Conservation (phyloP, 306 rosid genomes). For the Echinosophora koreensis region DNA sequence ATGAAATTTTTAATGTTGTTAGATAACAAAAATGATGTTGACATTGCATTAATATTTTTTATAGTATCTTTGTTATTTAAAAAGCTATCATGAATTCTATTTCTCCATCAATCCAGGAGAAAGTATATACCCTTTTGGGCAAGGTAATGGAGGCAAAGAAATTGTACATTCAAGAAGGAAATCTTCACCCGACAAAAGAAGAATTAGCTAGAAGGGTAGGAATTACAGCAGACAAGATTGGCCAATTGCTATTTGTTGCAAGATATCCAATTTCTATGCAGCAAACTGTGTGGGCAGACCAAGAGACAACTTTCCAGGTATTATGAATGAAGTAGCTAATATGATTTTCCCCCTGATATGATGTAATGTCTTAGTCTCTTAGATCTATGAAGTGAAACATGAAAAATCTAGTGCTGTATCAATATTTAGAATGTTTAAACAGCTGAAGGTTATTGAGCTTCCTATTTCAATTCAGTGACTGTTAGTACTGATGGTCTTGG, state of each 20-base stretch:
- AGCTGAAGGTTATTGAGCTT: neutral
- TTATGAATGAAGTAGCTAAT: constrained; percentile 34
- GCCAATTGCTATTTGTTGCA: constrained; percentile 61
- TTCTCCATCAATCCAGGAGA: constrained; percentile 70
- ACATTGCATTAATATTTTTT: neutral
- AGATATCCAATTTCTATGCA: constrained; percentile 89
- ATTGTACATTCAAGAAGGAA: constrained; percentile 73
- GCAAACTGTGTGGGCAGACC: constrained; percentile 85
- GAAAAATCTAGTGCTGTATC: constrained; percentile 16
- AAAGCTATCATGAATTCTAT: constrained; percentile 30
- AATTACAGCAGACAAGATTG: constrained; percentile 73
- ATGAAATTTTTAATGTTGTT: neutral
- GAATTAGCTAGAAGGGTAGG: constrained; percentile 79
- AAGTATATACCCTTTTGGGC: constrained; percentile 68
- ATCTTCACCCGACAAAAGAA: constrained; percentile 77
- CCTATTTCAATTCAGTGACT: neutral
- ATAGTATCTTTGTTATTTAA: constrained; percentile 31
- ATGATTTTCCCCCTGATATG: constrained; percentile 30
- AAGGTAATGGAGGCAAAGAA: constrained; percentile 82
- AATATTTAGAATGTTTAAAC: constrained; percentile 18
- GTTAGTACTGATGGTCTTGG: constrained; percentile 29
- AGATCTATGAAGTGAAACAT: neutral
- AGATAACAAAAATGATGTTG: constrained; percentile 23
- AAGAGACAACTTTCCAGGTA: constrained; percentile 90
- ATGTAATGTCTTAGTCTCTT: constrained; percentile 7